Evolutionary conservation across 257 asterid species (phyloP).

Genomic region (Striga asiatica): DNA sequence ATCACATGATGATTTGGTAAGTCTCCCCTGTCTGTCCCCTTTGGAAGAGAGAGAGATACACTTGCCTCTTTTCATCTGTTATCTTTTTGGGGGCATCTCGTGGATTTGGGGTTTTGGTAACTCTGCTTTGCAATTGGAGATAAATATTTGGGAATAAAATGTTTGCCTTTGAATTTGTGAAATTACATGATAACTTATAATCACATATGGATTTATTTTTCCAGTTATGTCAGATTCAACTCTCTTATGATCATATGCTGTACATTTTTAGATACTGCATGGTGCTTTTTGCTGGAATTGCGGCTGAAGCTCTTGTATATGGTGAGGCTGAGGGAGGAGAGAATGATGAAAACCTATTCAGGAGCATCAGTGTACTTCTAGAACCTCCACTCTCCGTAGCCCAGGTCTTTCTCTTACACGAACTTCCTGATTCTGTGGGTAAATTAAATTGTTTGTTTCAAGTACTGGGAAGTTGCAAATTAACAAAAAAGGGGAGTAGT

Average conservation of each 20-base stretch:
- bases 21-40: not conserved
- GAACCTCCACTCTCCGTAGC: constrained; percentile 77
- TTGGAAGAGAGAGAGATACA: no score
- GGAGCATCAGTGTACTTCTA: constrained; percentile 62
- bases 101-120: not conserved
- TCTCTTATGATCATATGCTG: constrained; percentile 6
- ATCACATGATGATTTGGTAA: not conserved
- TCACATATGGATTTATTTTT: not conserved
- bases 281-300: constrained; percentile 98
- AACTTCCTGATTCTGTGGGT: constrained; percentile 1
- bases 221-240: not conserved
- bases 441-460: not conserved
- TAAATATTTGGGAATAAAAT: not conserved
- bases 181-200: not conserved
- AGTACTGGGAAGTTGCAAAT: no score
- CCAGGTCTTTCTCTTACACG: constrained; percentile 41
- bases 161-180: not conserved
- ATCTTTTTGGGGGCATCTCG: not conserved
- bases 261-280: constrained; percentile 67
- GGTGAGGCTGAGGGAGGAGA: constrained; percentile 99
- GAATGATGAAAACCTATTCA: constrained; percentile 84
- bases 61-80: not conserved
- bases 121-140: not conserved
- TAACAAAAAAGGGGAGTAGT: no score
- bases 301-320: constrained; percentile 88